Conservation (phyloP, 2,329 filamentous ascomycete species). For the Beauveria caledonica region DNA sequence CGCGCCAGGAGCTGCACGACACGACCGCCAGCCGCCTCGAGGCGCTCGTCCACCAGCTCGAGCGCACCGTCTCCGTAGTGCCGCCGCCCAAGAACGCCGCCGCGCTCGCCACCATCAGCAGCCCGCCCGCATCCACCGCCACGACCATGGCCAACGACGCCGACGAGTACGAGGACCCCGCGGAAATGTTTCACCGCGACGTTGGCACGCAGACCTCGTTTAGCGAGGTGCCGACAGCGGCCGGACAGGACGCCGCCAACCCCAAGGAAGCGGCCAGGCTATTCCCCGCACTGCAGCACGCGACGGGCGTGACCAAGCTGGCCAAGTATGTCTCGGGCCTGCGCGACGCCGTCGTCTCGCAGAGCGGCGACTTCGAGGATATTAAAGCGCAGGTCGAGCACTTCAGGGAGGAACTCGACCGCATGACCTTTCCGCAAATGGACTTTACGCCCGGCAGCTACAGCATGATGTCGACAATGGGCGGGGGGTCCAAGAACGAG, state of each 20-base stretch:
- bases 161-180: constrained; percentile 53
- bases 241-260: background rate
- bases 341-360: constrained; percentile 33
- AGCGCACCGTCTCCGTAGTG: constrained; percentile 52
- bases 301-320: constrained; percentile 35
- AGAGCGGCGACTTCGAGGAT: constrained; percentile 42
- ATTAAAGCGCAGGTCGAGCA: constrained; percentile 46
- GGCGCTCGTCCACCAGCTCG: constrained; percentile 41
- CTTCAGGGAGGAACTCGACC: constrained; percentile 59
- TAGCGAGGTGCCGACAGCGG: constrained; percentile 12
- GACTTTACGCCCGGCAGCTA: constrained; percentile 26
- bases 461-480: constrained; percentile 28
- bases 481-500: constrained; percentile 35
- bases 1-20: constrained; percentile 44
- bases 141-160: constrained; percentile 20
- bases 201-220: constrained; percentile 67
- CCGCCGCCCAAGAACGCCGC: constrained; percentile 28
- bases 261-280: background rate
- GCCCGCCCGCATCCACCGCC: background rate
- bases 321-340: constrained; percentile 33
- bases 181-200: constrained; percentile 75
- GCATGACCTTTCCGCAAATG: constrained; percentile 39
- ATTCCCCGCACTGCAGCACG: constrained; percentile 30
- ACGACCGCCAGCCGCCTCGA: constrained; percentile 38
- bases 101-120: constrained; percentile 17